Evolutionary conservation across 108 stramenopile species (phyloP).

Genomic region (Discostella pseudostelligera): DNA sequence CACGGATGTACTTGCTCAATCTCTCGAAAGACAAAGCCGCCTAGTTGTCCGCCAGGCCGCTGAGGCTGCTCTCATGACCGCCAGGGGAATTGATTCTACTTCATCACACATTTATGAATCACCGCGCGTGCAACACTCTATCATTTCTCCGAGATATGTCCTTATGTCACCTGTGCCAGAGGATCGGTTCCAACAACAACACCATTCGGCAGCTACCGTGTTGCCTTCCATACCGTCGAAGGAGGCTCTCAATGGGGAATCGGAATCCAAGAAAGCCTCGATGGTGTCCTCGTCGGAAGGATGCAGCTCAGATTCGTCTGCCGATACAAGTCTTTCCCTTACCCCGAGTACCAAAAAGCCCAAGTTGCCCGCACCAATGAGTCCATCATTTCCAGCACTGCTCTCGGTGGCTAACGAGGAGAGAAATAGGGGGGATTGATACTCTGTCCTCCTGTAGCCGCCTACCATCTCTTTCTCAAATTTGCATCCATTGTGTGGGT

Average conservation of each 20-base stretch:
- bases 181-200: neutral
- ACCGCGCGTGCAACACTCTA: conserved; percentile 26
- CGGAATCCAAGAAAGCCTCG: neutral
- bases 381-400: conserved; percentile 32
- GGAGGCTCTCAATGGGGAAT: conserved; percentile 4
- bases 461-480: too few relatives aligned
- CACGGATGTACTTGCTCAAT: conserved; percentile 74
- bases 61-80: conserved; percentile 47
- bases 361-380: conserved; percentile 9
- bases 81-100: conserved; percentile 24
- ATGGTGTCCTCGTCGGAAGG: conserved; percentile 10
- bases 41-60: conserved; percentile 64
- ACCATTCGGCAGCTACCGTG: neutral
- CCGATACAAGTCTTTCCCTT: conserved; percentile 15
- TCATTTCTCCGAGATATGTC: conserved; percentile 42
- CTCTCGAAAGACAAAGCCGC: conserved; percentile 78
- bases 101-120: conserved; percentile 18
- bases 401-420: conserved; percentile 23
- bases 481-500: too few relatives aligned
- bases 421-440: conserved; percentile 13
- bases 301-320: conserved; percentile 28
- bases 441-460: too few relatives aligned
- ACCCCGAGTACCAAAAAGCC: conserved; percentile 8
- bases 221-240: conserved; percentile 4
- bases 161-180: conserved; percentile 42